A percentile compares a stretch with the other conserved stretches of the same genome.
Conservation (phyloP, 805 yeast genomes). For the Clavispora phyllophila region DNA sequence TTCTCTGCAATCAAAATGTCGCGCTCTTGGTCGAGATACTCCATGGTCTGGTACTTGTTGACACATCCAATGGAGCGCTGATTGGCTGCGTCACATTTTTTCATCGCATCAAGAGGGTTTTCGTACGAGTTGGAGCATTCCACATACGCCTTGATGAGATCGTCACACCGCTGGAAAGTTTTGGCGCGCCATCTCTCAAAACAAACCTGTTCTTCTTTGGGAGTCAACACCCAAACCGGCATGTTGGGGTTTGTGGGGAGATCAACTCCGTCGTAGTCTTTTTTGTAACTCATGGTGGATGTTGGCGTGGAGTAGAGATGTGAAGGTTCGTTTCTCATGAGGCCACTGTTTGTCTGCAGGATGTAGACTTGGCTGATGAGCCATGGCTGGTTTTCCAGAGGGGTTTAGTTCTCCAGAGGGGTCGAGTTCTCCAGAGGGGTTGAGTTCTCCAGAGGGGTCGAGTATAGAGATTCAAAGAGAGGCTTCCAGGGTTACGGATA, state of each 20-base stretch:
- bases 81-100: constrained; percentile 56
- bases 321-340: not conserved
- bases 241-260: constrained; percentile 42
- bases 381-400: too few relatives aligned
- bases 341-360: not conserved
- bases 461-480: too few relatives aligned
- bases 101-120: constrained; percentile 61
- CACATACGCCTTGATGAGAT: constrained; percentile 56
- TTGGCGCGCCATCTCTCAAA: constrained; percentile 64
- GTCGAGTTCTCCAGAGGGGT: too few relatives aligned
- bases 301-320: not conserved
- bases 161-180: constrained; percentile 65
- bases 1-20: constrained; percentile 61
- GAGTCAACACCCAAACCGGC: constrained; percentile 74
- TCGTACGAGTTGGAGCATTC: constrained; percentile 56
- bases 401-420: too few relatives aligned
- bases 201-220: constrained; percentile 69
- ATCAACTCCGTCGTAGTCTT: constrained; percentile 33
- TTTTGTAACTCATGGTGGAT: constrained; percentile 30
- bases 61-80: constrained; percentile 62
- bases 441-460: too few relatives aligned
- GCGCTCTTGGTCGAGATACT: constrained; percentile 65
- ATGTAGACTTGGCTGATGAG: too few relatives aligned
- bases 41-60: constrained; percentile 50
- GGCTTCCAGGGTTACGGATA: too few relatives aligned